Percentiles rank a stretch among this genome's conserved stretches.
These are phyloP conservation scores for Septoria petroselini DNA, from an alignment of 2,329 filamentous ascomycete species.

Conservation along the genomic window DNA sequence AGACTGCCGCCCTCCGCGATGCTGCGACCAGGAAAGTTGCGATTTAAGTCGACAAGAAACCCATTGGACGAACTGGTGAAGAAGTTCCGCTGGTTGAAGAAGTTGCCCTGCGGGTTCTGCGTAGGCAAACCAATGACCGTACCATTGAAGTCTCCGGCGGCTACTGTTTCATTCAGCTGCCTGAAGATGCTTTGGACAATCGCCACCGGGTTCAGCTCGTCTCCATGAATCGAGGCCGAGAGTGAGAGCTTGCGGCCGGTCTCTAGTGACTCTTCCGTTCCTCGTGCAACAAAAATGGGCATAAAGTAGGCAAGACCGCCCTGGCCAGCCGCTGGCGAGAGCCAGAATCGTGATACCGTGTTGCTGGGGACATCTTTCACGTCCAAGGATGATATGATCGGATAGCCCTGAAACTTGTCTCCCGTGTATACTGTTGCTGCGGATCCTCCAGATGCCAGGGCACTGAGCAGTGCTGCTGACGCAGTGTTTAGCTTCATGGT, in stretches of 20 bases:
- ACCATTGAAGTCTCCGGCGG: constrained; percentile 27
- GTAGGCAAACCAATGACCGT: constrained; percentile 42
- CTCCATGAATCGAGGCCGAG: constrained; percentile 41
- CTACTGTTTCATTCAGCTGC: constrained; percentile 39
- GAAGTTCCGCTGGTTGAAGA: constrained; percentile 42
- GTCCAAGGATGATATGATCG: constrained; percentile 32
- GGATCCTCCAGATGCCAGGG: neutral
- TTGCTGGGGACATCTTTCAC: constrained; percentile 39
- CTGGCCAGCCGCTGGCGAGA: constrained; percentile 41
- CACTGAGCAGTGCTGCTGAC: constrained; percentile 3
- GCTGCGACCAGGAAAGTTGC: constrained; percentile 60
- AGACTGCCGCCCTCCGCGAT: constrained; percentile 25
- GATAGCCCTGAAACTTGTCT: constrained; percentile 25
- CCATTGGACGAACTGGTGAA: constrained; percentile 41
- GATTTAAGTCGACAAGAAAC: constrained; percentile 56
- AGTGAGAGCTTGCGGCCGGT: constrained; percentile 40
- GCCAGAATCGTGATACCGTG: constrained; percentile 39
- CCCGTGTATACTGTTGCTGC: constrained; percentile 25
- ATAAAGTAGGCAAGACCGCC: constrained; percentile 40
- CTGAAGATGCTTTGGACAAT: constrained; percentile 40
- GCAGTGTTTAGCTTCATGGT: constrained; percentile 3
- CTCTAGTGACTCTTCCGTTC: constrained; percentile 38
- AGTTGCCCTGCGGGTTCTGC: constrained; percentile 42
- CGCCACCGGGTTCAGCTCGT: constrained; percentile 41
- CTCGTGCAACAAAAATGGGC: constrained; percentile 41